These are phyloP conservation scores for Fusarium zealandicum DNA, from an alignment of 2,329 filamentous ascomycete species.

Conservation along the genomic window DNA sequence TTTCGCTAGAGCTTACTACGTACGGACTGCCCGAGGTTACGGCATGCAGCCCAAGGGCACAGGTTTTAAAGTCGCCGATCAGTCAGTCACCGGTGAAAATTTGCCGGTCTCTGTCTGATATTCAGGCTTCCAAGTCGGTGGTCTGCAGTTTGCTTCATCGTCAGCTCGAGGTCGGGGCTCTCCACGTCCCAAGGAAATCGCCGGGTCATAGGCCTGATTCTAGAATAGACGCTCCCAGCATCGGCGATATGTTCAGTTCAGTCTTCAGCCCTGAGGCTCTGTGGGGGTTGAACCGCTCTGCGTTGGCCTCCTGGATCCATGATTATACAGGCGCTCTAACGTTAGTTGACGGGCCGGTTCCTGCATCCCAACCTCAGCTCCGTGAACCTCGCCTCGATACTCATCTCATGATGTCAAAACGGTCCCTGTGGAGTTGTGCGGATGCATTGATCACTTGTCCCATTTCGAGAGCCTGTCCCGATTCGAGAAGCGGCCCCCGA, in stretches of 20 bases:
- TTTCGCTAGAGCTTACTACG: constrained; percentile 10
- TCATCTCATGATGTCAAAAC: background rate
- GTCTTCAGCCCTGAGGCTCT: no score
- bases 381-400: background rate
- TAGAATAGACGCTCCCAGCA: no score
- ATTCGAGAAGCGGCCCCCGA: constrained; percentile 3
- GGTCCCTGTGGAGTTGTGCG: background rate
- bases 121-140: no score
- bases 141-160: no score
- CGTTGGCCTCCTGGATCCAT: background rate
- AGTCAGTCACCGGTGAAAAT: background rate
- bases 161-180: no score
- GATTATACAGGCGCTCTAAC: background rate
- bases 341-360: background rate
- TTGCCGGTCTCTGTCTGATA: no score
- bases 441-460: background rate
- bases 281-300: no score
- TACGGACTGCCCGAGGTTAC: background rate
- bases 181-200: no score
- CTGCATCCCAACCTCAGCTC: constrained; percentile 9
- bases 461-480: no score
- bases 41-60: background rate
- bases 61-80: background rate
- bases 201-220: no score
- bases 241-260: no score